Percentiles rank a stretch among this genome's conserved stretches.
These are phyloP conservation scores for Aspergillus fumigatiaffinis DNA, from an alignment of 2,329 filamentous ascomycete species.

Conservation along the genomic window DNA sequence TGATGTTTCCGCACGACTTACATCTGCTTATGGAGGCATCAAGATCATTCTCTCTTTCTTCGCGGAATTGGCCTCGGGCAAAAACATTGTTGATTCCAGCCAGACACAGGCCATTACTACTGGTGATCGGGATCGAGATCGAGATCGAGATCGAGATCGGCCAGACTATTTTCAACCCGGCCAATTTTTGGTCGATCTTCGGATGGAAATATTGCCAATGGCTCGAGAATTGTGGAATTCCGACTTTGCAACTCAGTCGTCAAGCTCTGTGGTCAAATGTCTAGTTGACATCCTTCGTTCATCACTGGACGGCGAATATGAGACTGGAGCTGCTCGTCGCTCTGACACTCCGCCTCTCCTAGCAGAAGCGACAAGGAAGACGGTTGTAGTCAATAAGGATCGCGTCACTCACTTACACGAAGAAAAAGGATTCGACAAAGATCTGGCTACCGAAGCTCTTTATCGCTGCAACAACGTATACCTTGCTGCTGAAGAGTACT, in stretches of 20 bases:
- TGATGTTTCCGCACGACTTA: conserved; percentile 41
- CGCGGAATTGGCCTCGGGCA: conserved; percentile 68
- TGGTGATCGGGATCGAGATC: conserved; percentile 52
- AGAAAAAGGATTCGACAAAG: conserved; percentile 52
- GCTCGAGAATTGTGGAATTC: conserved; percentile 82
- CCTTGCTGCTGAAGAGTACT: conserved; percentile 67
- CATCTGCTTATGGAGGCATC: conserved; percentile 58
- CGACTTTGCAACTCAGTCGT: conserved; percentile 73
- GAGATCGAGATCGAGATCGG: conserved; percentile 55
- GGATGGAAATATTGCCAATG: conserved; percentile 72
- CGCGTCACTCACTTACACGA: conserved; percentile 39
- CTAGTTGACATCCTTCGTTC: conserved; percentile 79
- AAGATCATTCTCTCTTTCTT: conserved; percentile 85
- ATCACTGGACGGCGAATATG: conserved; percentile 72
- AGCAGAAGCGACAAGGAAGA: conserved; percentile 44
- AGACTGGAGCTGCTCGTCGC: conserved; percentile 61
- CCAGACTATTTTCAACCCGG: conserved; percentile 61
- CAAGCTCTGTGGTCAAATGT: conserved; percentile 70
- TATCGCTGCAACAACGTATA: conserved; percentile 73
- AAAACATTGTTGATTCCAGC: conserved; percentile 73
- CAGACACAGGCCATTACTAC: conserved; percentile 55
- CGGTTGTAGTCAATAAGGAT: conserved; percentile 51
- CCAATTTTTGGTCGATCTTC: conserved; percentile 83
- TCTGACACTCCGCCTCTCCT: conserved; percentile 55
- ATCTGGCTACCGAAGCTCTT: conserved; percentile 71